Evolutionary conservation across 1,139 yeast genomes (phyloP), one percentile per base, ranked within the genome.

Genomic region (Magnusiomyces magnusii): DNA sequence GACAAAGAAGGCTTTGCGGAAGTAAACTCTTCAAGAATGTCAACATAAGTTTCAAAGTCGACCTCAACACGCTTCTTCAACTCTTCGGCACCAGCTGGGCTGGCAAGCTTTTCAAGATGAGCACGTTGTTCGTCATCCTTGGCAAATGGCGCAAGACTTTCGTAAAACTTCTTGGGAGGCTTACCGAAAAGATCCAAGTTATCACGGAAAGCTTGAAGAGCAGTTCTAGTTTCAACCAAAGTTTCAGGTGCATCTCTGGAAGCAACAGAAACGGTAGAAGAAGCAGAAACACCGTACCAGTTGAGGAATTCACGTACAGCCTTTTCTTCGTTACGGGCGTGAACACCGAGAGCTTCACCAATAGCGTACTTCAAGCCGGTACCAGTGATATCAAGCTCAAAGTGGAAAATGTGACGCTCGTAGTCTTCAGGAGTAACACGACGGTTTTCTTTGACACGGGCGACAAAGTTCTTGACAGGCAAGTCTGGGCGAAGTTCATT

Each of bases 321-420:
- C 41, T 76, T 80, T 44, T 79, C 72, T 65, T 83, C 81, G 76
- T 93, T 93, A 70, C 95, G 86, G 54, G 96, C 97, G 69, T 93
- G 98, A 61, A 93, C 83, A 69, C 98, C 99, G 63, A 93, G 82
- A 9, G 98, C 97, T 77, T 93, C 99, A 72, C 99, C 99, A 70
- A 93, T 88, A 64, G 85, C 95, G 71, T 93, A 93, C 57, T 83
- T 89, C 71, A 93, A 80, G 34, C 95, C 97, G 51, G 98, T 91
- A 57, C 96, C 96, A 56, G 92, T 76, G 67, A 85, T 81, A 72
- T 93, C 99, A 67, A 93, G 89, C 75, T 93, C 98, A 67, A 93
- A 87, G 72, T 93, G 97, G 91, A 93, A 93, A 70, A 93, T 92
- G 74, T 93, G 88, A 77, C 99, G 88, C 62, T 89, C 89, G 73